These are phyloP conservation scores for Colletotrichum phormii DNA, from an alignment of 2,329 filamentous ascomycete species.

Conservation along the genomic window DNA sequence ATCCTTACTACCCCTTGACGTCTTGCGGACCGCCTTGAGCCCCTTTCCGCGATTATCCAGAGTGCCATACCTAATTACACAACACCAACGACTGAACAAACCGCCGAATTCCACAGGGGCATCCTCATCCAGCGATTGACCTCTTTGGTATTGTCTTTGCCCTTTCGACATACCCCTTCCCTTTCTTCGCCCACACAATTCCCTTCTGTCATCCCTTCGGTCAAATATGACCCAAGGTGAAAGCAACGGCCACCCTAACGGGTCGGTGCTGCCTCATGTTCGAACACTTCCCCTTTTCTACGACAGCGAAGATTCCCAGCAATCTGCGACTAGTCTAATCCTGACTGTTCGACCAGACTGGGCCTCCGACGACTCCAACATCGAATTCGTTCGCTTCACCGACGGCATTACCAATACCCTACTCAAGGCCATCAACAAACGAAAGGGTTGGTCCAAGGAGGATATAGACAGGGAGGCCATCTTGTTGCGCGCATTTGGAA, in stretches of 20 bases:
- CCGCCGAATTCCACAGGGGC: background rate
- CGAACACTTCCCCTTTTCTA: constrained; percentile 81
- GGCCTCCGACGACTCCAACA: constrained; percentile 76
- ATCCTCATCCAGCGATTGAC: constrained; percentile 16
- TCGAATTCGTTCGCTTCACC: constrained; percentile 92
- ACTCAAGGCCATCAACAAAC: constrained; percentile 79
- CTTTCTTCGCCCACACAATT: background rate
- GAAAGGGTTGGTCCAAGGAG: constrained; percentile 75
- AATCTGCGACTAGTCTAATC: constrained; percentile 83
- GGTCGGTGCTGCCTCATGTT: constrained; percentile 56
- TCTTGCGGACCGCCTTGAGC: constrained; percentile 5
- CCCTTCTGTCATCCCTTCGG: background rate
- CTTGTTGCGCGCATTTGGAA: constrained; percentile 91
- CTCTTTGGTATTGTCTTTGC: constrained; percentile 24
- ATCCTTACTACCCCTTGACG: constrained; percentile 7
- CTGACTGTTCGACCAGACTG: constrained; percentile 86
- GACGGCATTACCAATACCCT: constrained; percentile 98
- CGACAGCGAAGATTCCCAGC: constrained; percentile 79
- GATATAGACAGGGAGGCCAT: constrained; percentile 87
- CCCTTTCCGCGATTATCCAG: background rate
- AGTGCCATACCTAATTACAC: background rate
- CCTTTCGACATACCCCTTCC: constrained; percentile 16
- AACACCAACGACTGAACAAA: background rate
- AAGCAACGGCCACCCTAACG: constrained; percentile 47
- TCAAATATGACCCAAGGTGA: constrained; percentile 35